Conservation (phyloP, 164 flowering plant species). For the Echeveria elegans region DNA sequence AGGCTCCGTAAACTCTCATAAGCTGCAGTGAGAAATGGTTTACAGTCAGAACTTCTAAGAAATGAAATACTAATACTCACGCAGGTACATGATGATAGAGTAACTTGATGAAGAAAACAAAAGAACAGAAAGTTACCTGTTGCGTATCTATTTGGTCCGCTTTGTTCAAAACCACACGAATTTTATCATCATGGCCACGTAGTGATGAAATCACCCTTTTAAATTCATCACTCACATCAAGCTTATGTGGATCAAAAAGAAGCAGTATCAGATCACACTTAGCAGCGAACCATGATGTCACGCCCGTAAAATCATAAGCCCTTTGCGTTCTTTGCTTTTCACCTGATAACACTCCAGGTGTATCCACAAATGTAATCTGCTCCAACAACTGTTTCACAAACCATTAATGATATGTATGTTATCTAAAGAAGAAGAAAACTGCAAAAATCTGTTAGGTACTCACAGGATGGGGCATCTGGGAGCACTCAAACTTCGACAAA, state of each 20-base stretch:
- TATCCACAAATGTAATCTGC: slow-evolving; percentile 89
- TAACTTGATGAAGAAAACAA: background rate
- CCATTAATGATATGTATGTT: slow-evolving; percentile 1
- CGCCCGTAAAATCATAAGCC: slow-evolving; percentile 95
- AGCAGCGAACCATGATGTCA: slow-evolving; percentile 97
- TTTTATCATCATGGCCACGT: slow-evolving; percentile 96
- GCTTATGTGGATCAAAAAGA: slow-evolving; percentile 92
- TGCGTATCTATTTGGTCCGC: slow-evolving; percentile 99
- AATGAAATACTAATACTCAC: background rate
- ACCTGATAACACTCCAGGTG: slow-evolving; percentile 96
- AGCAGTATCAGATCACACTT: slow-evolving; percentile 89
- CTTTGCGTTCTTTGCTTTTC: slow-evolving; percentile 96
- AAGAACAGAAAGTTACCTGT: slow-evolving; percentile 40
- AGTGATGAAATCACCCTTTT: slow-evolving; percentile 89
- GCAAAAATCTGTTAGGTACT: slow-evolving; percentile 18
- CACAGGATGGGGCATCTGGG: slow-evolving; percentile 97
- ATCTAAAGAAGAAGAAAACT: background rate
- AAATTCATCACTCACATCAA: slow-evolving; percentile 95
- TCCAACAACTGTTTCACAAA: slow-evolving; percentile 61
- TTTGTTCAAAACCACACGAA: slow-evolving; percentile 92
- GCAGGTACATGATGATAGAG: background rate
- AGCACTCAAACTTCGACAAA: slow-evolving; percentile 95
- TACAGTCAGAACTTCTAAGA: background rate
- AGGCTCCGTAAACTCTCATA: slow-evolving; percentile 83
- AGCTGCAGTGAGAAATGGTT: slow-evolving; percentile 24